Evolutionary conservation across 2,329 filamentous ascomycete genomes (phyloP).

Genomic region (Helotiales sp.): DNA sequence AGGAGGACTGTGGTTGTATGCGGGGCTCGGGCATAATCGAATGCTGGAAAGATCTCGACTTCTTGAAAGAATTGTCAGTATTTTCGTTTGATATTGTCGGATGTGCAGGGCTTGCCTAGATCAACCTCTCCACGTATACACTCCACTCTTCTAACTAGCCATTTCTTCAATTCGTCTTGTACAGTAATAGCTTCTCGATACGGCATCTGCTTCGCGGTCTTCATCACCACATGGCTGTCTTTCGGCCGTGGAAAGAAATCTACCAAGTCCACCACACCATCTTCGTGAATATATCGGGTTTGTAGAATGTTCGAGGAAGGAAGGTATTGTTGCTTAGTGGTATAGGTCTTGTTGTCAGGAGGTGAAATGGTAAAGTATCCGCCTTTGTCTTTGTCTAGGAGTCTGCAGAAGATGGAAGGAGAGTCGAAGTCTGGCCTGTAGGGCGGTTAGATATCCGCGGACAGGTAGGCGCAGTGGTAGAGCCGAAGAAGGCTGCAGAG

Average conservation of each 20-base stretch:
- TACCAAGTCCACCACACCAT: conserved; percentile 70
- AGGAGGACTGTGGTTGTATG: conserved; percentile 60
- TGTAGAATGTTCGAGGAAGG: conserved; percentile 74
- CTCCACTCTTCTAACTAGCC: conserved; percentile 70
- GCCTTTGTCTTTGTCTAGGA: conserved; percentile 73
- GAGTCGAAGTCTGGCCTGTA: conserved; percentile 75
- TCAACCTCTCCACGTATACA: conserved; percentile 68
- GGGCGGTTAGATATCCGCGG: conserved; percentile 1
- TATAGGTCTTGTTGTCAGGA: conserved; percentile 51
- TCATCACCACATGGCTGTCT: conserved; percentile 52
- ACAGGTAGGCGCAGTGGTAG: background rate
- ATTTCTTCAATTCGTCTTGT: conserved; percentile 65
- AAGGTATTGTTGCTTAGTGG: conserved; percentile 76
- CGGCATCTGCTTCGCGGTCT: conserved; percentile 48
- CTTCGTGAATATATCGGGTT: conserved; percentile 75
- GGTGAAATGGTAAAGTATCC: conserved; percentile 71
- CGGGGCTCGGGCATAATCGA: conserved; percentile 65
- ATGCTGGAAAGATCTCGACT: conserved; percentile 71
- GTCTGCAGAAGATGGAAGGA: conserved; percentile 71
- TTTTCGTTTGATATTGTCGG: background rate
- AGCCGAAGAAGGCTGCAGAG: background rate
- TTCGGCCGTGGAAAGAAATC: conserved; percentile 76
- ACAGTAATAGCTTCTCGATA: conserved; percentile 55
- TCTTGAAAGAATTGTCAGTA: conserved; percentile 40
- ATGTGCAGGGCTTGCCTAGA: conserved; percentile 48